Conservation (phyloP, 2,329 filamentous ascomycete genomes). For the Stachybotrys echinatus region DNA sequence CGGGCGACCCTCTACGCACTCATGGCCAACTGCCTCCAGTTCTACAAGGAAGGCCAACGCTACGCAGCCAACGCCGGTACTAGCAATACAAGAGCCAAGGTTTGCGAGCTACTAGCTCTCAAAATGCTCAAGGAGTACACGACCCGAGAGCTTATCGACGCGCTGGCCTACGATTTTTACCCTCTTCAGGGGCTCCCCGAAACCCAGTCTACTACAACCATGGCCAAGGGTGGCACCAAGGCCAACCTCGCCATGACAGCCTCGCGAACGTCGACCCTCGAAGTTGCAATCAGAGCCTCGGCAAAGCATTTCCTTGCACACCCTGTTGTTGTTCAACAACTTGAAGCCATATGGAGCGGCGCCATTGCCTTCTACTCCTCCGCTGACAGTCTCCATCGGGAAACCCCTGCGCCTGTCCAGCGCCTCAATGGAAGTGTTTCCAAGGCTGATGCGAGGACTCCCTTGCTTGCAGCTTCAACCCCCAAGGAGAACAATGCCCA, state of each 20-base stretch:
- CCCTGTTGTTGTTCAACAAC: conserved; percentile 83
- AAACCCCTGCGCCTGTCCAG: conserved; percentile 19
- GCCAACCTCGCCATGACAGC: conserved; percentile 48
- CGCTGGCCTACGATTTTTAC: conserved; percentile 90
- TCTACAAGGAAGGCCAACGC: conserved; percentile 77
- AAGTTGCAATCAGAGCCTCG: conserved; percentile 87
- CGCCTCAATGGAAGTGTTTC: conserved; percentile 17
- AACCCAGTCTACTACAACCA: conserved; percentile 27
- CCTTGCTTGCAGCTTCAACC: conserved; percentile 37
- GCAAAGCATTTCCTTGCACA: conserved; percentile 91
- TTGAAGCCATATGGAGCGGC: conserved; percentile 97
- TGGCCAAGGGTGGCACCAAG: conserved; percentile 27
- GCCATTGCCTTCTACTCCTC: conserved; percentile 91
- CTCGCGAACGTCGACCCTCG: conserved; percentile 81
- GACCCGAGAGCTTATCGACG: conserved; percentile 87
- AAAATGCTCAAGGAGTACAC: conserved; percentile 85
- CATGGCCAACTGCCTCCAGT: conserved; percentile 91
- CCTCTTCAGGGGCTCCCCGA: conserved; percentile 75
- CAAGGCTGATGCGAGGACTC: conserved; percentile 42
- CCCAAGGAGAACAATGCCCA: conserved; percentile 24
- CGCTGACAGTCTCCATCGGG: conserved; percentile 77
- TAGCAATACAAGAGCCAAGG: conserved; percentile 76
- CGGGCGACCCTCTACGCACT: conserved; percentile 83
- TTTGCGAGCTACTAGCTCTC: conserved; percentile 87
- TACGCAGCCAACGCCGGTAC: conserved; percentile 81